phyloP scores from a whole-genome alignment of 257 asterid genomes.

The Nicotiana undulata region DNA sequence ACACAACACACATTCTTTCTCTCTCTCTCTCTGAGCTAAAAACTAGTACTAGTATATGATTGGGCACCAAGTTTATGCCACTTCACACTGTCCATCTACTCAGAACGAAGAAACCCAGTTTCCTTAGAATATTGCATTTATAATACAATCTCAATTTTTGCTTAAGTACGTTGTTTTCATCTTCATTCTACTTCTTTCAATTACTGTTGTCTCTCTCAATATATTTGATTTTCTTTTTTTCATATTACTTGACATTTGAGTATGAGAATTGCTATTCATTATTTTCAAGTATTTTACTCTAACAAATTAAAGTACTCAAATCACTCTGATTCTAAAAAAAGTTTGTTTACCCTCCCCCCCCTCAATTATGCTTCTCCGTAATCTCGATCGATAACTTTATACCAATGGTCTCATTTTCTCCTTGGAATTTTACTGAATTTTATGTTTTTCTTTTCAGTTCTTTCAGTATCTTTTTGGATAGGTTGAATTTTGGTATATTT shows the following conservation, averaged over 20 bases:
- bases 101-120: not conserved
- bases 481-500: not conserved
- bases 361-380: not conserved
- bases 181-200: not conserved
- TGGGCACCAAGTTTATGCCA: not conserved
- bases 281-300: not conserved
- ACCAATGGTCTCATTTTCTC: not conserved
- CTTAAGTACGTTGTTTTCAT: not conserved
- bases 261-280: not conserved
- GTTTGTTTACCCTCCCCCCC: not conserved
- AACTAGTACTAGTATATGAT: not conserved
- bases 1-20: not conserved
- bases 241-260: not conserved
- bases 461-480: not conserved
- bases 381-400: not conserved
- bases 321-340: not conserved
- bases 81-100: not conserved
- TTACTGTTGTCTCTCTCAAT: not conserved
- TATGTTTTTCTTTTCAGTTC: constrained; percentile 4
- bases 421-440: not conserved
- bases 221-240: not conserved
- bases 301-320: not conserved
- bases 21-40: not conserved
- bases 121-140: not conserved
- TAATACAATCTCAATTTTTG: not conserved